A percentile compares a stretch with the other conserved stretches of the same genome.
Conservation (phyloP, 2,329 filamentous ascomycete genomes). For the Dichotomopilus funicola region DNA sequence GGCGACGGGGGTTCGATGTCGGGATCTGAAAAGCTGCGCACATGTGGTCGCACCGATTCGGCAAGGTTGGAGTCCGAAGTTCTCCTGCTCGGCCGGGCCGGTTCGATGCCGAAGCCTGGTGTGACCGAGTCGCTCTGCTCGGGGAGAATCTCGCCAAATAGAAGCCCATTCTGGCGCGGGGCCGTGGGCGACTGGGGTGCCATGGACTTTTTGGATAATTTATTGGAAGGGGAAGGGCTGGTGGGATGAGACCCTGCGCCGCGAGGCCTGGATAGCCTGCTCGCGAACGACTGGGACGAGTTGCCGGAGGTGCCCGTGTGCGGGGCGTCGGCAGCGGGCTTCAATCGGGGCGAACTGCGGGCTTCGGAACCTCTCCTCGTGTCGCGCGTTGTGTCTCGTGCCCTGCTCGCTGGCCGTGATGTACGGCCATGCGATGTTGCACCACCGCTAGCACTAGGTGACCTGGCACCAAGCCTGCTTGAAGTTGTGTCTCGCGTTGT, state of each 20-base stretch:
- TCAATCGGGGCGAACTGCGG: constrained; percentile 39
- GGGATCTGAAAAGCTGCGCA: constrained; percentile 50
- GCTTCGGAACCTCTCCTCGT: constrained; percentile 26
- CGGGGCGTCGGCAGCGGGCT: constrained; percentile 44
- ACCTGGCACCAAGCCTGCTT: constrained; percentile 29
- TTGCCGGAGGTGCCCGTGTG: constrained; percentile 39
- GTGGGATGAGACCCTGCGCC: constrained; percentile 30
- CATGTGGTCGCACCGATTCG: constrained; percentile 41
- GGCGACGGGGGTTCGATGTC: constrained; percentile 57
- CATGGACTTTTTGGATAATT: constrained; percentile 32
- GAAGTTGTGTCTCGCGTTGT: constrained; percentile 29
- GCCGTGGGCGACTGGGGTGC: constrained; percentile 29
- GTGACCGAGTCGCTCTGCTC: constrained; percentile 47
- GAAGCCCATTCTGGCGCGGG: constrained; percentile 43
- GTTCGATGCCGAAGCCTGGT: constrained; percentile 56
- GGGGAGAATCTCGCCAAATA: constrained; percentile 71
- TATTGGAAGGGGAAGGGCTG: constrained; percentile 27
- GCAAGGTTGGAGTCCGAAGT: constrained; percentile 66
- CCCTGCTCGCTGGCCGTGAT: constrained; percentile 33
- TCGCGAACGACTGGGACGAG: constrained; percentile 49
- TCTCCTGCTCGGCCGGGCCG: constrained; percentile 44
- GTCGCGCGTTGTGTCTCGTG: constrained; percentile 29
- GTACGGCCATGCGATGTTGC: constrained; percentile 34
- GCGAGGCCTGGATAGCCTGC: constrained; percentile 50
- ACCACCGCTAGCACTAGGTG: constrained; percentile 29